Conservation (phyloP, 208 protist genomes). For the Naegleria fowleri region DNA sequence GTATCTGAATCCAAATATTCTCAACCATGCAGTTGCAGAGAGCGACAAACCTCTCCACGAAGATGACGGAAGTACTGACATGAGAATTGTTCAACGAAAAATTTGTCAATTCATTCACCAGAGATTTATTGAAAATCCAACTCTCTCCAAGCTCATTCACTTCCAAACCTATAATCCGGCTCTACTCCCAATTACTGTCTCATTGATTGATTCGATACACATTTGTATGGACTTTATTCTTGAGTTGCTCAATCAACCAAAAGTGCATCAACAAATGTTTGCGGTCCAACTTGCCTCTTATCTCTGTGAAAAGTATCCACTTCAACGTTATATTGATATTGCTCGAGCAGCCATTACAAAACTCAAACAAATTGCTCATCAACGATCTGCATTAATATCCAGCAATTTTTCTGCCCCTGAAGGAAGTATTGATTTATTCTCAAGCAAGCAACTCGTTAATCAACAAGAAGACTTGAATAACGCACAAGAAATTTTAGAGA, state of each 20-base stretch:
- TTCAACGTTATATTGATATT: background rate
- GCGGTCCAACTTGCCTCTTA: slow-evolving; percentile 12
- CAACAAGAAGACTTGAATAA: background rate
- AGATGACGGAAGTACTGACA: background rate
- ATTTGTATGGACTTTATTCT: slow-evolving; percentile 19
- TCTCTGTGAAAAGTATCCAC: slow-evolving; percentile 21
- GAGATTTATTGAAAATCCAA: slow-evolving; percentile 18
- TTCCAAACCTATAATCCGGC: slow-evolving; percentile 15
- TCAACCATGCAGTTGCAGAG: background rate
- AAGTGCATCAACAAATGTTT: background rate
- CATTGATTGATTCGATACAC: background rate
- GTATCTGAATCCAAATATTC: background rate
- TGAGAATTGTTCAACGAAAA: background rate
- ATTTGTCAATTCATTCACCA: slow-evolving; percentile 26
- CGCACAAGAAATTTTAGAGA: background rate
- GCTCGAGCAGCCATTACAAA: background rate
- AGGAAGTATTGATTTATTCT: background rate
- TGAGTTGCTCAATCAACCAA: background rate
- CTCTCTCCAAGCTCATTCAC: background rate
- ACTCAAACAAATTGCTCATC: background rate
- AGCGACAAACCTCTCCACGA: background rate
- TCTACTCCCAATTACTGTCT: background rate
- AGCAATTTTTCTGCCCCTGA: background rate
- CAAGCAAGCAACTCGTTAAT: background rate
- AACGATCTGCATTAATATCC: background rate